Base-by-base conservation (phyloP, 2,329 filamentous ascomycete species). In the Fusarium brachygibbosum region DNA sequence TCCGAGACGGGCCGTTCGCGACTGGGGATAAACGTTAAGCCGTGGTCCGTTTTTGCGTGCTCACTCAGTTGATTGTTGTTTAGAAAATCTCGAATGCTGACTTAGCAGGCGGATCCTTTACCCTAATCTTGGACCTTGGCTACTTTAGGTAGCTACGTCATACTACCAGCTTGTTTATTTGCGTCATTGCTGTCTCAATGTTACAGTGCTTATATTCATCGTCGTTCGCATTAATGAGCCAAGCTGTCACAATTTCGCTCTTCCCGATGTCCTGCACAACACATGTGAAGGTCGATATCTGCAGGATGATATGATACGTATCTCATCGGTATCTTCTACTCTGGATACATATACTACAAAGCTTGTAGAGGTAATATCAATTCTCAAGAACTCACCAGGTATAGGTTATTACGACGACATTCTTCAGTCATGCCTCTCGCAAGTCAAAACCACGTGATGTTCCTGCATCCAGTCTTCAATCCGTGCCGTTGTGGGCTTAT, bases 71-170 rank as follows among this genome's bases (percentile, higher is more conserved):
- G 8, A 21, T 31, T 28, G 45, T 19, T 19, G 13, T n/a, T 48
- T 41, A 38, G 54, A 40, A 40, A 34, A 51, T 52, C 31, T 19
- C 12, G 19, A 42, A 28, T 40, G 61, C 61, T 60, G 54, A 50
- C 62, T 65, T 28, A 53, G 32, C 53, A 48, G 31, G n/a, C 31
- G 48, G n/a, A 28, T 46, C 45, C 25, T 44, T 58, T 34, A 31
- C 48, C 48, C 49, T 50, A 40, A 49, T 37, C 17, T 29, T 41
- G 49, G 44, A 31, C 23, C 21, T 44, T 46, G 31, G 13, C 17
- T 8, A 37, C n/a, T n/a, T n/a, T n/a, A n/a, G n/a, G n/a, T 23
- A 14, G 9, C n/a, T 63, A 67, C 66, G 66, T 67, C 66, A 69
- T 66, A 41, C 11, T 52, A 35, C 3, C 14, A 55, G 29, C 29